Base-by-base conservation (phyloP, 2,329 filamentous ascomycete species). In the Nannizziopsis arthrosporioides region DNA sequence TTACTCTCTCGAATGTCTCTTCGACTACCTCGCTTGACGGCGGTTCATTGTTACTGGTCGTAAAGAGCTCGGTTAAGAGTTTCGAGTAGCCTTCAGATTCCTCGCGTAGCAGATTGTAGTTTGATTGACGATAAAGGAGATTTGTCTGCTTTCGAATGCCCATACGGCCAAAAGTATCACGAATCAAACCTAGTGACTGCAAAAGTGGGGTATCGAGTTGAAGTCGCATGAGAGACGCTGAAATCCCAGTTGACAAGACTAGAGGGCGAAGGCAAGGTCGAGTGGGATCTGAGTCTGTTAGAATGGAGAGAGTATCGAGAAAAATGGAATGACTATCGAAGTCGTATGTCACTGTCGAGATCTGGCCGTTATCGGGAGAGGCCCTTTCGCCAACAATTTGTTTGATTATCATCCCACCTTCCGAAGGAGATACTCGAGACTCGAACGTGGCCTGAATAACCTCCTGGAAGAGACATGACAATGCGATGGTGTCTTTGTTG, bases 81-180 rank as follows among this genome's bases (percentile, higher is more conserved):
- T 98, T 98, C 0, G 92, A 89, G 62, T 94, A 98, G 36, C 93
- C 92, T 67, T 98, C 92, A 0, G 87, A 87, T 66, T 98, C 92
- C 68, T 98, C 92, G 39, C 92, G 82, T 15, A 98, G 72, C 6
- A 98, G 71, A 59, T 98, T 98, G 72, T 94, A 96, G 65, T 94
- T 96, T 11, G 90, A 87, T 66, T 96, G 92, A 51, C 89, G 83
- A 64, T 98, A 98, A 0, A 98, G 76, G 3, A 92, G 74, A 58
- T 95, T 94, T 6, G 92, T 98, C 42, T 89, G 85, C 60, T 93
- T 88, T 48, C 90, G 82, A 55, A 94, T 88, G 12, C 84, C 83
- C 61, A 92, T 80, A 55, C 82, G 82, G 49, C 77, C 73, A 63
- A 96, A 98, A 5, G 82, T 90, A n/a, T 83, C 80, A 43, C 88